A percentile compares a stretch with the other conserved stretches of the same genome.
These are phyloP conservation scores for Hyaloscypha finlandica DNA, from an alignment of 495 filamentous ascomycete genomes.

Conservation along the genomic window DNA sequence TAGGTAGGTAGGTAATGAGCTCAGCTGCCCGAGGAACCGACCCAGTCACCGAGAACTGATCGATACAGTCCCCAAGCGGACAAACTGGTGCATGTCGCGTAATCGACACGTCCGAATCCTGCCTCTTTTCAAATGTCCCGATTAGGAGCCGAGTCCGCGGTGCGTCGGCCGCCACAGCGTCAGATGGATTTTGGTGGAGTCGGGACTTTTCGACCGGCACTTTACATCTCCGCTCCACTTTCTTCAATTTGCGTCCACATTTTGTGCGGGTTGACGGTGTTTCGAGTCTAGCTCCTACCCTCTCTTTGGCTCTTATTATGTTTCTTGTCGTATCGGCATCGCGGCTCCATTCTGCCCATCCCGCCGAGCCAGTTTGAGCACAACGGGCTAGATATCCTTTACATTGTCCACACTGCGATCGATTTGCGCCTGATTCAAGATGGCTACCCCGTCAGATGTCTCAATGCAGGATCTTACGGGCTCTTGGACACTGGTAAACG, in stretches of 20 bases:
- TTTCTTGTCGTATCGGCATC: conserved; percentile 2
- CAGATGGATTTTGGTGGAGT: neutral
- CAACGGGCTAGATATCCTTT: conserved; percentile 1
- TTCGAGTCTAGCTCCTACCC: neutral
- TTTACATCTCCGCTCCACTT: neutral
- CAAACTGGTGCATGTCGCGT: conserved; percentile 2
- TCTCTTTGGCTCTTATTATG: conserved; percentile 3
- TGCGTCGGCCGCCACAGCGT: too few species aligned
- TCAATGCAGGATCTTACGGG: conserved; percentile 2
- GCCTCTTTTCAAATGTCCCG: conserved; percentile 2
- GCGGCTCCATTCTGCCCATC: conserved; percentile 1
- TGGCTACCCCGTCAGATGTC: conserved; percentile 2
- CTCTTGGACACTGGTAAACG: conserved; percentile 2
- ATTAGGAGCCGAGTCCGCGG: neutral
- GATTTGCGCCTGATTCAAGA: conserved; percentile 2
- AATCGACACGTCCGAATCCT: conserved; percentile 2
- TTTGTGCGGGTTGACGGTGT: conserved; percentile 2
- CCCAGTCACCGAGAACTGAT: neutral
- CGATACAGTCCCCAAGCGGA: conserved; percentile 2
- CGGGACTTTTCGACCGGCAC: conserved; percentile 1
- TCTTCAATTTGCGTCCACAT: neutral
- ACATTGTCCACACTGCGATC: conserved; percentile 2
- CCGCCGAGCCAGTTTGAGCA: neutral
- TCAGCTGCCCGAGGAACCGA: neutral
- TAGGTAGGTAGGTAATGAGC: conserved; percentile 2